Conservation (phyloP, 192 early-diverging fungal genomes). For the Pilobolus umbonatus region DNA sequence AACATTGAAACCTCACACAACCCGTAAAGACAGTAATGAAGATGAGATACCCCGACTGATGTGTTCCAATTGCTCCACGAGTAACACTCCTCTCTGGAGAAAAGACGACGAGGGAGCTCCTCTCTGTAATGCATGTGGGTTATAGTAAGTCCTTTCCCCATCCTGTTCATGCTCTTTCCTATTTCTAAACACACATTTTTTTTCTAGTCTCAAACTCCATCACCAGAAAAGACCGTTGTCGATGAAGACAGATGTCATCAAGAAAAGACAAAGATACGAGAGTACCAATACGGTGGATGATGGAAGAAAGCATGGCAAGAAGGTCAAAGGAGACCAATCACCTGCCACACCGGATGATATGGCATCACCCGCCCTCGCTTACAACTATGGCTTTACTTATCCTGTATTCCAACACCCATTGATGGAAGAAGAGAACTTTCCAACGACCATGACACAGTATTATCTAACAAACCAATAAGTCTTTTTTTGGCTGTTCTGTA, state of each 20-base stretch:
- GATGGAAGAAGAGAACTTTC: no score
- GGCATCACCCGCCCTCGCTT: neutral
- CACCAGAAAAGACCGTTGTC: constrained; percentile 26
- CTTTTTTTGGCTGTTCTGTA: no score
- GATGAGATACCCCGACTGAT: constrained; percentile 40
- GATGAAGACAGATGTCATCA: constrained; percentile 30
- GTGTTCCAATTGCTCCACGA: constrained; percentile 73
- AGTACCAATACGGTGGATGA: neutral
- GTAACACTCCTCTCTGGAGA: constrained; percentile 91
- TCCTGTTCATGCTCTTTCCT: no score
- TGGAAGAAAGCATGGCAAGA: neutral
- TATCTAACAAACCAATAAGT: no score
- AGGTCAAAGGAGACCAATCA: neutral
- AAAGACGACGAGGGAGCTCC: constrained; percentile 55
- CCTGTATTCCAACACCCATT: no score
- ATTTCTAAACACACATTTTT: neutral
- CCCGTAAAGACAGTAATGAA: constrained; percentile 45
- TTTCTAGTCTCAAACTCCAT: constrained; percentile 23
- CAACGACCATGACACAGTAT: no score
- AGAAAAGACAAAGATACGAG: constrained; percentile 30
- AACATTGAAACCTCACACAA: constrained; percentile 70
- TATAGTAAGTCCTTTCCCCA: constrained; percentile 32
- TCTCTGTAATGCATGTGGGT: constrained; percentile 50
- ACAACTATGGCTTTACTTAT: no score
- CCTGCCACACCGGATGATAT: neutral